Percentiles rank a stretch among this genome's conserved stretches.
Conservation (phyloP, 1,284 basidiomycete species). For the Tylopilus sp. region DNA sequence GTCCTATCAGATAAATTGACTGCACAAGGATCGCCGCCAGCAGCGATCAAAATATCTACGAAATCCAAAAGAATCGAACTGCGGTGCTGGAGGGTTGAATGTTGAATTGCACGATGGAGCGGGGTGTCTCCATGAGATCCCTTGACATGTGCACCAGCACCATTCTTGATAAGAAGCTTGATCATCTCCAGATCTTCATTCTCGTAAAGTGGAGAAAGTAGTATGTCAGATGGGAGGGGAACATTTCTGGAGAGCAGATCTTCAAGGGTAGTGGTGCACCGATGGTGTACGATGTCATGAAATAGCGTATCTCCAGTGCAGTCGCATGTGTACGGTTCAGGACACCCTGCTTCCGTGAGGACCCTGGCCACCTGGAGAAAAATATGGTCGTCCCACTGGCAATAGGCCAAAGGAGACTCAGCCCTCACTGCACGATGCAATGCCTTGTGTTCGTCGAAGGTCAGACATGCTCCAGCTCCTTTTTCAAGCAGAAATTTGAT, state of each 20-base stretch:
- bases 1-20: conserved; percentile 5
- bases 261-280: not conserved
- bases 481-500: not conserved
- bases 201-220: not conserved
- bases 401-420: too few relatives aligned
- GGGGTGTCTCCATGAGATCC: conserved; percentile 11
- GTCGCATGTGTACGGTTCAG: not conserved
- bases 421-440: not conserved
- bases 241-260: not conserved
- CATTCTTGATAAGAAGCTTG: not conserved
- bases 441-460: not conserved
- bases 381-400: not conserved
- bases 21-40: conserved; percentile 1
- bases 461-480: not conserved
- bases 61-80: not conserved
- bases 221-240: not conserved
- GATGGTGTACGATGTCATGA: not conserved
- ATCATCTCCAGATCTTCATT: not conserved
- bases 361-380: not conserved
- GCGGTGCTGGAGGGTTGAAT: not conserved
- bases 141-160: not conserved
- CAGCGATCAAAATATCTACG: not conserved
- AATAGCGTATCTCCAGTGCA: not conserved
- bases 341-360: not conserved
- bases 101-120: conserved; percentile 1